Conservation (phyloP, 805 yeast species). For the Lachancea dasiensis region DNA sequence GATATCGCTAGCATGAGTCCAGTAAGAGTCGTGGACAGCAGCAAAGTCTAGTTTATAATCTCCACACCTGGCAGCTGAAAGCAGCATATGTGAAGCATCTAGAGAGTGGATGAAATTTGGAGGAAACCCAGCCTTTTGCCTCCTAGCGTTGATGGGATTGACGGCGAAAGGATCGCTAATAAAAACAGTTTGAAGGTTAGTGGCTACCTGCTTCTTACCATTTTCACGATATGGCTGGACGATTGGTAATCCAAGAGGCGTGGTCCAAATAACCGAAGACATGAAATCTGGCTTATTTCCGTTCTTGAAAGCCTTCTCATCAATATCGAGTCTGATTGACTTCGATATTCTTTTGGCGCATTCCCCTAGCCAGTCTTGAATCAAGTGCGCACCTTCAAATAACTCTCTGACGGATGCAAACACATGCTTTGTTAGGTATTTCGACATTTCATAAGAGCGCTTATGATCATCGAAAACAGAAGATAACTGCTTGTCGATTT, state of each 20-base stretch:
- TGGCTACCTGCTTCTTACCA: slow-evolving; percentile 59
- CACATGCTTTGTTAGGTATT: slow-evolving; percentile 71
- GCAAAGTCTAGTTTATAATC: slow-evolving; percentile 68
- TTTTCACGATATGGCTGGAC: slow-evolving; percentile 90
- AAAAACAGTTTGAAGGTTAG: slow-evolving; percentile 81
- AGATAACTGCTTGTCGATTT: slow-evolving; percentile 71
- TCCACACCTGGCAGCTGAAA: slow-evolving; percentile 78
- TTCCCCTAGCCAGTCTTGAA: slow-evolving; percentile 94
- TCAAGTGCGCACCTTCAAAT: slow-evolving; percentile 86
- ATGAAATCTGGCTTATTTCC: slow-evolving; percentile 56
- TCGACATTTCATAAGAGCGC: slow-evolving; percentile 43
- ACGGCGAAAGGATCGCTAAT: slow-evolving; percentile 84
- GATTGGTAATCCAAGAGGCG: slow-evolving; percentile 91
- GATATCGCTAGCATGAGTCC: slow-evolving; percentile 93
- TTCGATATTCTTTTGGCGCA: slow-evolving; percentile 77
- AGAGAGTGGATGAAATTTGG: slow-evolving; percentile 93
- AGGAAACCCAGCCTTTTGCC: slow-evolving; percentile 90
- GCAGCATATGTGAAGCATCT: slow-evolving; percentile 94
- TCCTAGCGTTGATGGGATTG: slow-evolving; percentile 77
- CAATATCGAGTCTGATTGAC: slow-evolving; percentile 64
- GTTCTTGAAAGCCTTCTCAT: slow-evolving; percentile 37
- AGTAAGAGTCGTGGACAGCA: slow-evolving; percentile 94
- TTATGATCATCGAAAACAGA: slow-evolving; percentile 47
- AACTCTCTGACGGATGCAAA: slow-evolving; percentile 79
- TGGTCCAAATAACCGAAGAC: slow-evolving; percentile 95